Conservation (phyloP, 2,329 filamentous ascomycete species). For the Cephalotrichum gorgonifer region DNA sequence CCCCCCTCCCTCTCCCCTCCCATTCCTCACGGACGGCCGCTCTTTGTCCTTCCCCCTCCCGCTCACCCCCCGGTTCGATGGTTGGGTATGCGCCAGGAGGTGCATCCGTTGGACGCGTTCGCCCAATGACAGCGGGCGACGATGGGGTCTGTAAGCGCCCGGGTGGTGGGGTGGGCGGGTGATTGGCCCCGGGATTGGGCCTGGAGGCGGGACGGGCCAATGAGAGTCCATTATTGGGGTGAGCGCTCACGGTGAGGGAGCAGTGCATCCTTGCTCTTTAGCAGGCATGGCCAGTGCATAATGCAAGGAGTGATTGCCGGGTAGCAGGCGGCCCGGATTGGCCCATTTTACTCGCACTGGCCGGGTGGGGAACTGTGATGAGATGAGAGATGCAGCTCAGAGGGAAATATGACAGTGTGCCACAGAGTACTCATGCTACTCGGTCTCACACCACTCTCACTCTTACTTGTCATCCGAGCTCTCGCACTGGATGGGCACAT, state of each 20-base stretch:
- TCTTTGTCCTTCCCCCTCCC: background rate
- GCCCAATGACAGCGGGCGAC: conserved; percentile 1
- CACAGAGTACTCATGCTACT: too few relatives aligned
- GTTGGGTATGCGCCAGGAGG: background rate
- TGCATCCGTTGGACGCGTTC: background rate
- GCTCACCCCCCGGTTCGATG: background rate
- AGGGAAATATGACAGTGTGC: too few relatives aligned
- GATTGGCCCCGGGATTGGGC: conserved; percentile 4
- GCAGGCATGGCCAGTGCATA: background rate
- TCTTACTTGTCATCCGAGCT: too few relatives aligned
- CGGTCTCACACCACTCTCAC: too few relatives aligned
- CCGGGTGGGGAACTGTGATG: too few relatives aligned
- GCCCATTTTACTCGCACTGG: too few relatives aligned
- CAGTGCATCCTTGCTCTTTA: background rate
- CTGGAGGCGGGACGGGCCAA: background rate
- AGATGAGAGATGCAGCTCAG: too few relatives aligned
- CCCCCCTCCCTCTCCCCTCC: background rate
- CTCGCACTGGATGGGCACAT: too few relatives aligned
- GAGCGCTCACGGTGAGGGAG: background rate
- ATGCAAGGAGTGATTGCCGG: background rate
- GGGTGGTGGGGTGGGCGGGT: background rate
- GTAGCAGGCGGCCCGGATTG: too few relatives aligned
- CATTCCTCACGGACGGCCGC: background rate
- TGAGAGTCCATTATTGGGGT: too few relatives aligned
- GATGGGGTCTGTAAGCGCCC: conserved; percentile 4